Base-by-base conservation (phyloP, 805 yeast species). In the Gaillardinia entomophila region DNA sequence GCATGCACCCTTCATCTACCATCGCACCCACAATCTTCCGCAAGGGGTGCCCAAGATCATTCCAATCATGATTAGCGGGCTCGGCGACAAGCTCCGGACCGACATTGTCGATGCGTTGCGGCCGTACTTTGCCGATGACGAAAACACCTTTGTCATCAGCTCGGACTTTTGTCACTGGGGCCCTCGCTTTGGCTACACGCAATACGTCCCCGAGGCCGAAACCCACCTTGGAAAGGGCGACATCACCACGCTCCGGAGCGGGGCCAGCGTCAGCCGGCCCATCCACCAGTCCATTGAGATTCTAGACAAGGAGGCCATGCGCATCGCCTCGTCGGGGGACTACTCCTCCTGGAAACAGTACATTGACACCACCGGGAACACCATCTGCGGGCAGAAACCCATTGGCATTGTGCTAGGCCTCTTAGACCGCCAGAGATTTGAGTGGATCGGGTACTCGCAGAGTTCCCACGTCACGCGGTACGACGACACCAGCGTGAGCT, bases 131-230 rank as follows among this genome's bases (percentile, higher is more conserved):
- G 54, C 53, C 4, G 72, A 79, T 44, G 68, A 71, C 19, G 57
- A 59, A 16, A 77, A 75, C 45, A 79, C 86, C 2, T 84, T 92
- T 54, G 76, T 86, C 12, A 69, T 92, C 3, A 83, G 95, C 51
- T 75, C 90, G 2, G 98, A 92, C 61, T 92, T 92, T 49, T 89
- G 97, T 51, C 98, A 92, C 53, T 92, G 98, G 98, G 75, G 75
- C 6, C 36, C 57, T 11, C 52, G 74, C 12, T 69, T 70, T 36
- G 66, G 62, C 8, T 69, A 62, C 41, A 66, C 73, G 11, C 49
- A 51, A 36, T 67, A 65, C 37, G 41, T 55, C 10, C 37, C 46
- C 6, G 37, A 22, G 15, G 20, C 30, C 6, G 22, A 19, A 19
- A 6, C 22, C 22, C 6, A 19, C 8, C 22, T 19, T 10, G 10